phyloP scores from a whole-genome alignment of 2,329 filamentous ascomycete species.

The Fusarium metavorans region DNA sequence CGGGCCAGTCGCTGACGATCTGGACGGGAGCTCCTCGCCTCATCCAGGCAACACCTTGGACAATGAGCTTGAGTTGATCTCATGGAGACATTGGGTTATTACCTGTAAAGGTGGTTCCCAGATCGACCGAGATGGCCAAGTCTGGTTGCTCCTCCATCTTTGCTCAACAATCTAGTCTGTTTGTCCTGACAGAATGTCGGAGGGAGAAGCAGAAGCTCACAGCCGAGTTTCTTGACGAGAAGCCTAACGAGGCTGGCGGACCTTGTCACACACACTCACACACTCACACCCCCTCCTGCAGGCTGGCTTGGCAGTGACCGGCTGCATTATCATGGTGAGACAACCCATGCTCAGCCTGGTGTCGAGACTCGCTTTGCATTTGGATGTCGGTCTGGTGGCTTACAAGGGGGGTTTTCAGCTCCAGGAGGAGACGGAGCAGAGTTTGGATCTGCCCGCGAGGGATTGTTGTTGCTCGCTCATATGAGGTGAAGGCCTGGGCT shows the following conservation, averaged over 20 bases:
- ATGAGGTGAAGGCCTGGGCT: background rate
- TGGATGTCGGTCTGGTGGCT: constrained; percentile 17
- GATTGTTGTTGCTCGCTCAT: background rate
- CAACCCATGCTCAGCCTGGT: background rate
- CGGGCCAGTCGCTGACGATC: constrained; percentile 66
- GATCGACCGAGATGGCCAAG: constrained; percentile 57
- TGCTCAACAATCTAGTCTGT: background rate
- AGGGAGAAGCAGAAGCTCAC: too few species aligned
- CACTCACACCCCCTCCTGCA: background rate
- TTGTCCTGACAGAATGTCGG: background rate
- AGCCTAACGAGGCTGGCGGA: background rate
- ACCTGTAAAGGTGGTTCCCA: constrained; percentile 62
- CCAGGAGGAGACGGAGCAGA: background rate
- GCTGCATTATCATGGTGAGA: background rate
- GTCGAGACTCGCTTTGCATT: constrained; percentile 6
- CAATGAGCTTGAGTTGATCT: background rate
- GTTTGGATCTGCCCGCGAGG: background rate
- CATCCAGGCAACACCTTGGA: constrained; percentile 53
- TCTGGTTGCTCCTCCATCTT: constrained; percentile 48
- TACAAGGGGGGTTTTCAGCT: constrained; percentile 8
- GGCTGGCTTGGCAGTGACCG: background rate
- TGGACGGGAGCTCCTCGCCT: constrained; percentile 56
- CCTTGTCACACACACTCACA: background rate
- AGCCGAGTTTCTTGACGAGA: background rate
- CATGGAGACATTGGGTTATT: constrained; percentile 5